Conservation (phyloP, 179 eudicot species). For the Sideroxylon spinosum region DNA sequence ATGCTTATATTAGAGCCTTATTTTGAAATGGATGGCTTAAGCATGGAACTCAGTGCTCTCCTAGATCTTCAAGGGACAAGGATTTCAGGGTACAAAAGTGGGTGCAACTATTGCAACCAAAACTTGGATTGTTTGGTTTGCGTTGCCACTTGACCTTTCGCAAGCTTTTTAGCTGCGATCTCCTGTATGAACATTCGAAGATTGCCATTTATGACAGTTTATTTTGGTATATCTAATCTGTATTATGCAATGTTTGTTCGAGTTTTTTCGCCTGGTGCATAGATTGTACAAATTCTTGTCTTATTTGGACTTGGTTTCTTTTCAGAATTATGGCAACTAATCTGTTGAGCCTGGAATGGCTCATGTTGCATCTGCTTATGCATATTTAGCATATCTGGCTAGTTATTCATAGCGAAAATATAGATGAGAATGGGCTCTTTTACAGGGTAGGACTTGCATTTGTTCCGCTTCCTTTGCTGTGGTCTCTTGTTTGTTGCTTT, state of each 20-base stretch:
- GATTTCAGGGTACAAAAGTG: background rate
- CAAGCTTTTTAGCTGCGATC: background rate
- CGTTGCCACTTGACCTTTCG: background rate
- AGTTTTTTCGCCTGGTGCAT: background rate
- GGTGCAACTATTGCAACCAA: background rate
- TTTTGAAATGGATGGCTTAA: background rate
- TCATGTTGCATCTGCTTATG: background rate
- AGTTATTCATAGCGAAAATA: background rate
- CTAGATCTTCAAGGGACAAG: background rate
- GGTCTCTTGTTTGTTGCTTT: background rate
- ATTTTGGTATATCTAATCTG: background rate
- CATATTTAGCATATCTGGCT: background rate
- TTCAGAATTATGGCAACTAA: background rate
- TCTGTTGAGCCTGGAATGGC: background rate
- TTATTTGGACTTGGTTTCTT: background rate
- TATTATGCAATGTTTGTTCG: background rate
- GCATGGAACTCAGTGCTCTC: background rate
- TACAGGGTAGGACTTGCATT: background rate
- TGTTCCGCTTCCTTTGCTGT: background rate
- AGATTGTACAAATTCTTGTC: background rate
- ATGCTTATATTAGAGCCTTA: background rate
- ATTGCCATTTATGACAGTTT: background rate
- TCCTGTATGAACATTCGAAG: background rate
- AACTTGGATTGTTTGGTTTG: background rate
- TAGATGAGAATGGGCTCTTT: background rate